phyloP scores from a whole-genome alignment of 2,329 filamentous ascomycete genomes.

The Penicillium glabrum region DNA sequence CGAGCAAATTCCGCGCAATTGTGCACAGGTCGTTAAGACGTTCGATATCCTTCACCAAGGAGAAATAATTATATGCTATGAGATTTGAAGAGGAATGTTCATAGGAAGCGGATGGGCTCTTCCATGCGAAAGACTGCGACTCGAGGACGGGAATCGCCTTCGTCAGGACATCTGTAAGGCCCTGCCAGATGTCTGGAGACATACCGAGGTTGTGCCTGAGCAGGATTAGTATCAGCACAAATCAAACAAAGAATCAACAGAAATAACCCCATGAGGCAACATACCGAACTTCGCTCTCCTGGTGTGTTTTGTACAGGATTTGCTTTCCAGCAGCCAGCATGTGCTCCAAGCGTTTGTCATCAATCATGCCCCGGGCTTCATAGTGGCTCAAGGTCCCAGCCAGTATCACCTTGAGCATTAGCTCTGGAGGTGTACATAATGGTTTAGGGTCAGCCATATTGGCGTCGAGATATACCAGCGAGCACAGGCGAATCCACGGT shows the following conservation, averaged over 20 bases:
- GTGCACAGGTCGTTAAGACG: conserved; percentile 62
- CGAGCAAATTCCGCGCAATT: conserved; percentile 62
- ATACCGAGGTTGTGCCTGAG: conserved; percentile 57
- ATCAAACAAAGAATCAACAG: not conserved
- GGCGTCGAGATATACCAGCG: not conserved
- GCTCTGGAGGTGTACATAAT: conserved; percentile 47
- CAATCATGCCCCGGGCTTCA: conserved; percentile 59
- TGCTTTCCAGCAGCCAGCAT: conserved; percentile 61
- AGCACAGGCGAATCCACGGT: not conserved
- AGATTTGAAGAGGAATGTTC: conserved; percentile 60
- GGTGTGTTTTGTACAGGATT: conserved; percentile 59
- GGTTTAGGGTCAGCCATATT: conserved; percentile 39
- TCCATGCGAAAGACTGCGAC: conserved; percentile 61
- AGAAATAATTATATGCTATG: conserved; percentile 60
- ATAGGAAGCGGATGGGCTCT: conserved; percentile 58
- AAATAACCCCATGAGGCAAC: not conserved
- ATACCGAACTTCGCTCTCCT: conserved; percentile 55
- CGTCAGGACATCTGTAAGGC: conserved; percentile 57
- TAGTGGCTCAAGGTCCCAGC: conserved; percentile 57
- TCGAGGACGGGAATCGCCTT: conserved; percentile 63
- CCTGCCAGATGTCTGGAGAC: conserved; percentile 59
- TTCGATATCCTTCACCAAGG: conserved; percentile 62
- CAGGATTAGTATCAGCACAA: conserved; percentile 2
- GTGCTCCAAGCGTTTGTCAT: conserved; percentile 57
- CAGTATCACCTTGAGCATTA: conserved; percentile 50